Conservation (phyloP, 176 grass and related monocot genomes). For the Oryza glumipatula region DNA sequence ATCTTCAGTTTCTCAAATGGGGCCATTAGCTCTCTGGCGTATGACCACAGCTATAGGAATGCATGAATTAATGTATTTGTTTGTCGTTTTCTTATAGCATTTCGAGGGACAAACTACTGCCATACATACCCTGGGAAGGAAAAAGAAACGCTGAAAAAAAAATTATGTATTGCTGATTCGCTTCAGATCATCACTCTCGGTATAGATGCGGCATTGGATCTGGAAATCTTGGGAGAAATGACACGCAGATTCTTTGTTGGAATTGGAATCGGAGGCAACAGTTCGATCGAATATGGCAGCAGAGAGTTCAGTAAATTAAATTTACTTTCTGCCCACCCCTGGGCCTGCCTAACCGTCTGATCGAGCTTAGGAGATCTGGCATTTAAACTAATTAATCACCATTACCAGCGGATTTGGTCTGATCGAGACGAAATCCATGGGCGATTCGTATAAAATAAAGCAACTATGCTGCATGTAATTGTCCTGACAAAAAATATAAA, state of each 20-base stretch:
- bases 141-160: too few species aligned
- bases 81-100: too few species aligned
- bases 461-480: background rate
- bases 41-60: too few species aligned
- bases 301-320: background rate
- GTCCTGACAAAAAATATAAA: too few species aligned
- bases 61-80: too few species aligned
- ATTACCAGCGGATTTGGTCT: background rate
- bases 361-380: background rate
- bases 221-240: background rate
- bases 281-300: background rate
- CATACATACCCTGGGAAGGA: too few species aligned
- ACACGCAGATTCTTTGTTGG: background rate
- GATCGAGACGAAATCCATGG: constrained; percentile 10
- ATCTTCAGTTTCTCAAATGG: too few species aligned
- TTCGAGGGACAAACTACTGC: too few species aligned
- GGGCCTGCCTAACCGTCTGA: background rate
- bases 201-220: background rate
- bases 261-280: background rate
- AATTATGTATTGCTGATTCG: too few species aligned
- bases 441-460: constrained; percentile 1
- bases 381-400: background rate
- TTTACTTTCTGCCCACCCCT: background rate
- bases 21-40: too few species aligned
- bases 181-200: too few species aligned